Conservation (phyloP, 2,329 filamentous ascomycete genomes). For the Ophiosphaerella herpotricha region DNA sequence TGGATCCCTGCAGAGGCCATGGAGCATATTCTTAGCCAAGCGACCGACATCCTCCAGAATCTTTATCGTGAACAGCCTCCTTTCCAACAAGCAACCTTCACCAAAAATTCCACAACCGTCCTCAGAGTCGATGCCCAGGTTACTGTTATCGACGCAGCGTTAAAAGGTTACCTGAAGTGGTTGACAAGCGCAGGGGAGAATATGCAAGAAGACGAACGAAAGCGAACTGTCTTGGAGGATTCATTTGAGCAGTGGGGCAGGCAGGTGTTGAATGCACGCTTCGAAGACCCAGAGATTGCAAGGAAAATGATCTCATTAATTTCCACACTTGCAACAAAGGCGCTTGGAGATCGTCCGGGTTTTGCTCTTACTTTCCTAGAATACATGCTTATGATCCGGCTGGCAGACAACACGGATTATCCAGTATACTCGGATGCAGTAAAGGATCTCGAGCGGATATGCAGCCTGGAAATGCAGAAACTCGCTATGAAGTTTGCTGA, state of each 20-base stretch:
- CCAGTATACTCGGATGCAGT: slow-evolving; percentile 83
- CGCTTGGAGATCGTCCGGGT: slow-evolving; percentile 73
- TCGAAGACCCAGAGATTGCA: slow-evolving; percentile 83
- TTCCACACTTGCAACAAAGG: slow-evolving; percentile 82
- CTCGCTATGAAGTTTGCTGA: slow-evolving; percentile 90
- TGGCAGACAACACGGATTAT: slow-evolving; percentile 72
- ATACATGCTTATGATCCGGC: slow-evolving; percentile 83
- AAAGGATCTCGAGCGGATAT: slow-evolving; percentile 82
- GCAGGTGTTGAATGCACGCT: slow-evolving; percentile 69
- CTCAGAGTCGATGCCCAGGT: slow-evolving; percentile 87
- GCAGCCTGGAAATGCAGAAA: slow-evolving; percentile 84
- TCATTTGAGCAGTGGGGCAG: slow-evolving; percentile 75
- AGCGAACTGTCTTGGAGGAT: slow-evolving; percentile 63
- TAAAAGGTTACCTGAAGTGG: slow-evolving; percentile 91
- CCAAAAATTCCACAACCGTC: slow-evolving; percentile 72
- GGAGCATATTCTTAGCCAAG: slow-evolving; percentile 79
- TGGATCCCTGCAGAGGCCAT: slow-evolving; percentile 84
- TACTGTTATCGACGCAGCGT: slow-evolving; percentile 82
- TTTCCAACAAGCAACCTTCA: slow-evolving; percentile 60
- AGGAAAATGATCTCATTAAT: slow-evolving; percentile 81
- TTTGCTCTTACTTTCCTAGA: slow-evolving; percentile 91
- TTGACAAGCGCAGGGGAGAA: slow-evolving; percentile 58
- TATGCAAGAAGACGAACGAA: slow-evolving; percentile 55
- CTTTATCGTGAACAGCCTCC: slow-evolving; percentile 72
- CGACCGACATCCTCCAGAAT: slow-evolving; percentile 73